phyloP scores from a whole-genome alignment of 495 filamentous ascomycete genomes.

The Xylaria acuta region DNA sequence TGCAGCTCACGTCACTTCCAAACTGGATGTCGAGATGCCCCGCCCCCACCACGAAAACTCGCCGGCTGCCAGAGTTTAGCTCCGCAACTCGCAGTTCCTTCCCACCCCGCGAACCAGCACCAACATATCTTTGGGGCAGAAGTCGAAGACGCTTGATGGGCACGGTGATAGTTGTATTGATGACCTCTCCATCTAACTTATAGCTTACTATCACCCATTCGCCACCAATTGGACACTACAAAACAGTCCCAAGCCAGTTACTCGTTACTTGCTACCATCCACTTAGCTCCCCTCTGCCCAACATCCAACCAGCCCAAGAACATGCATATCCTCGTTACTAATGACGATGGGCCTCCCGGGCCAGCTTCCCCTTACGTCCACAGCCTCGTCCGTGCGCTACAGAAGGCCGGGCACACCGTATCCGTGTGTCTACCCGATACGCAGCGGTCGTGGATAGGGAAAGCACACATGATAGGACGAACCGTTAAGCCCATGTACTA shows the following conservation, averaged over 20 bases:
- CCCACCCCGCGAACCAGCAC: neutral
- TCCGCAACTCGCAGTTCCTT: constrained; percentile 21
- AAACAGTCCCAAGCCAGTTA: neutral
- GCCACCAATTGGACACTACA: neutral
- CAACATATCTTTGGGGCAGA: constrained; percentile 11
- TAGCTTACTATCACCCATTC: neutral
- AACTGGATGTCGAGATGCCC: constrained; percentile 25
- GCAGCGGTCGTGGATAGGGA: constrained; percentile 97
- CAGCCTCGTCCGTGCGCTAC: constrained; percentile 78
- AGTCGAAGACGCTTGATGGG: neutral
- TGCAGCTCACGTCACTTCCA: constrained; percentile 19
- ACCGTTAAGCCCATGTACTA: constrained; percentile 90
- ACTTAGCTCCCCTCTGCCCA: neutral
- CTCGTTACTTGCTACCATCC: constrained; percentile 1
- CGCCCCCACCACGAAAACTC: constrained; percentile 26
- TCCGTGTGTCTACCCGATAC: constrained; percentile 89
- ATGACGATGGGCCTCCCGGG: constrained; percentile 96
- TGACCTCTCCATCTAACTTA: neutral
- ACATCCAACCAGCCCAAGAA: constrained; percentile 1
- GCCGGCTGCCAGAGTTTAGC: neutral
- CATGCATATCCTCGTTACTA: constrained; percentile 60
- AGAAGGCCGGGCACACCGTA: constrained; percentile 78
- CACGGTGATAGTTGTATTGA: neutral
- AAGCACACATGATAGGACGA: constrained; percentile 90
- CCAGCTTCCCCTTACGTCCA: constrained; percentile 93